Evolutionary conservation across 2,329 filamentous ascomycete species (phyloP), one percentile per base, ranked within the genome.

Genomic region (Coniochaeta prunicola): DNA sequence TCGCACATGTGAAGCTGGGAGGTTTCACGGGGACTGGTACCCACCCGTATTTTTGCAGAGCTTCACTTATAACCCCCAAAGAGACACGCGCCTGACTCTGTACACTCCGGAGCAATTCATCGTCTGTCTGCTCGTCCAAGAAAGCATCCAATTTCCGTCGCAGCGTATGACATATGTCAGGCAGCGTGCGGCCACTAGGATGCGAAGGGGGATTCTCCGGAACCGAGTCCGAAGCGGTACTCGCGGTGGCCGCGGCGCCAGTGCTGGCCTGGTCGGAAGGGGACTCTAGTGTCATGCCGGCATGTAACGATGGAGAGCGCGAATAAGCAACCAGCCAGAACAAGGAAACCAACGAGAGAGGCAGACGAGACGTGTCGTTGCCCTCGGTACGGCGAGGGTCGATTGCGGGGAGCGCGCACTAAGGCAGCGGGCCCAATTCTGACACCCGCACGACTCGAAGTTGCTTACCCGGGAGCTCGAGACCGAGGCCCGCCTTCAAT

Each of bases 21-120:
- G 31, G 31, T 30, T n/a, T 2, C 50, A 19, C 58, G 58, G 56
- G 45, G 60, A 57, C n/a, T 26, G 36, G 56, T 21, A 74, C 84
- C 60, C 76, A 94, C 87, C 82, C 82, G 73, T 96, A 97, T 69
- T 80, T 81, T 62, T 83, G 74, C 68, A 97, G 77, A 15, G 92
- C 90, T 66, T 91, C 83, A 61, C 85, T 82, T 59, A 97, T 85
- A 24, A 96, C 86, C 24, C 74, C 80, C 67, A 96, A 79, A 26
- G 91, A 88, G 57, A 84, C 77, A 61, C 85, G 82, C 53, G 90
- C 89, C 77, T 94, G 92, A 59, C 77, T 74, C 74, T 97, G 92
- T 30, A 92, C 84, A 58, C 78, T 78, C 65, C 75, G 77, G 59
- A 92, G 74, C 50, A 83, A 72, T 58, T 83, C 76, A 21, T 82